Percentiles rank a stretch among this genome's conserved stretches.
These are phyloP conservation scores for Deuterostichococcus epilithicus DNA, from an alignment of 139 green algal genomes.

Conservation along the genomic window DNA sequence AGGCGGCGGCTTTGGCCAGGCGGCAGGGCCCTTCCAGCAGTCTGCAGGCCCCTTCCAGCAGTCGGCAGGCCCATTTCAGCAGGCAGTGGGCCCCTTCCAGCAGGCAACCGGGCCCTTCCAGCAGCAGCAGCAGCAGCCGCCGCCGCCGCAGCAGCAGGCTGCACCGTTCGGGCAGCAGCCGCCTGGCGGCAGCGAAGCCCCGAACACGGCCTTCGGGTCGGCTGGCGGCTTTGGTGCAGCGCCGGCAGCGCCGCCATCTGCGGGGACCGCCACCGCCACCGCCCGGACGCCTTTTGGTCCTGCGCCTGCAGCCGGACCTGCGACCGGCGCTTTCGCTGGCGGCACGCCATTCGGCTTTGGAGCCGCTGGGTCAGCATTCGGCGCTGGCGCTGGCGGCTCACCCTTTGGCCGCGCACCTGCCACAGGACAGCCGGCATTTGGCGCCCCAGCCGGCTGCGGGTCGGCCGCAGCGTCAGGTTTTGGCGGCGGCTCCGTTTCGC, in stretches of 20 bases:
- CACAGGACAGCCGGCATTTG: not conserved
- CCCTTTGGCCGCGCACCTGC: slow-evolving; percentile 16
- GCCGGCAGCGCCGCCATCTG: slow-evolving; percentile 12
- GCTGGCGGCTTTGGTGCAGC: not conserved
- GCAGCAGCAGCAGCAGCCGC: not conserved
- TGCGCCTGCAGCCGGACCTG: not conserved
- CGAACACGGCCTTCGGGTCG: slow-evolving; percentile 1
- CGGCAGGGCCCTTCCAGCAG: not conserved
- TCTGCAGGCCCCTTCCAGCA: not conserved
- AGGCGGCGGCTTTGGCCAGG: not conserved
- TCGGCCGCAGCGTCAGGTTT: slow-evolving; percentile 7
- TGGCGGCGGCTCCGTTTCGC: not conserved
- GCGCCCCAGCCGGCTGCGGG: not conserved
- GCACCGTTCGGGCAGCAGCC: not conserved
- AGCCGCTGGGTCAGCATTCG: not conserved
- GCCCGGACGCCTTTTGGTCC: slow-evolving; percentile 3
- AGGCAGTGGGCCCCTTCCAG: not conserved
- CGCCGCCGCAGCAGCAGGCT: not conserved
- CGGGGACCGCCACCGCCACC: not conserved
- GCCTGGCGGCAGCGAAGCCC: too few relatives aligned
- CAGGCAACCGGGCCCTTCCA: not conserved
- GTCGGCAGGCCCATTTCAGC: not conserved
- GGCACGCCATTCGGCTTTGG: slow-evolving; percentile 14
- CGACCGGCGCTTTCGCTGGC: not conserved
- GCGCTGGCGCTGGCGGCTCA: not conserved